Conservation (phyloP, 345 rosid genomes). For the Salix brachista region DNA sequence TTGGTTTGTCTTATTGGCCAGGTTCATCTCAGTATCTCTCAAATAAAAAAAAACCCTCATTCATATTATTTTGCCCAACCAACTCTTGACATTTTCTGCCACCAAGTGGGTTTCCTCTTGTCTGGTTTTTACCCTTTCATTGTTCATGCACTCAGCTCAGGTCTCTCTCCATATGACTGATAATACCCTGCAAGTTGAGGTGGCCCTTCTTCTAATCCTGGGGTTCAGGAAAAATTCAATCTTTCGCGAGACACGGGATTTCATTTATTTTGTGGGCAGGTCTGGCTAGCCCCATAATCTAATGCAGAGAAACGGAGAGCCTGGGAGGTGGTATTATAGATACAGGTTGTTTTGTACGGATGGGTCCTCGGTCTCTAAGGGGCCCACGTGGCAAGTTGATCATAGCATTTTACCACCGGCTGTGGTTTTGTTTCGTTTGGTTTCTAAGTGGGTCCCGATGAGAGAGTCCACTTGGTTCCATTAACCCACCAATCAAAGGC, state of each 20-base stretch:
- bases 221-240: background rate
- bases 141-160: constrained; percentile 23
- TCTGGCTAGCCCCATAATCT: background rate
- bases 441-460: constrained; percentile 4
- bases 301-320: background rate
- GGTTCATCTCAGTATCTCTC: constrained; percentile 19
- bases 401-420: background rate
- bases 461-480: background rate
- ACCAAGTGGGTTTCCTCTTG: constrained; percentile 15
- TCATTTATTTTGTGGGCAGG: background rate
- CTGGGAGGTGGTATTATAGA: background rate
- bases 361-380: constrained; percentile 5
- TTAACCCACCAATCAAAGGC: background rate
- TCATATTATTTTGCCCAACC: constrained; percentile 17
- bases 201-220: background rate
- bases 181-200: background rate
- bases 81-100: constrained; percentile 25
- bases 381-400: constrained; percentile 25
- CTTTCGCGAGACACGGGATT: background rate
- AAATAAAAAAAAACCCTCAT: background rate
- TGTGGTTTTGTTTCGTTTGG: background rate
- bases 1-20: constrained; percentile 40
- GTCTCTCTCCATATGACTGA: background rate
- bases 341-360: constrained; percentile 28
- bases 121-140: background rate